Evolutionary conservation across 805 yeast genomes (phyloP), one percentile per base, ranked within the genome.

Genomic region (Ogataea sp.): DNA sequence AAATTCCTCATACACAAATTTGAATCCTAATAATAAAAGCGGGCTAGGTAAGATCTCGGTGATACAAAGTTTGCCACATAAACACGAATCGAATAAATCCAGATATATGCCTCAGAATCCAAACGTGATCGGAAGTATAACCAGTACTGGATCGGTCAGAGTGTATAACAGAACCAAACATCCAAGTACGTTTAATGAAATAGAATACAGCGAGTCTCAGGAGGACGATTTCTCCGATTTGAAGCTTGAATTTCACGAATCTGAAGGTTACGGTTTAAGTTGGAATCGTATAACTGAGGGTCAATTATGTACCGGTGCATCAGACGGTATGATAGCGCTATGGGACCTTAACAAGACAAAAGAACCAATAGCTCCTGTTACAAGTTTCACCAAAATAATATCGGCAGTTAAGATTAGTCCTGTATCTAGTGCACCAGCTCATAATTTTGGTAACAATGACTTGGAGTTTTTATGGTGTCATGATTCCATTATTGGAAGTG

Each of bases 111-210:
- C 96, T 0, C 90, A 83, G 48, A 89, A 89, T 51, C 93, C 93
- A 2, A 93, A 88, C 51, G 52, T 89, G 5, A 68, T 89, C 5
- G 86, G 89, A 2, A 73, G 87, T 16, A 75, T 79, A 9, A 76
- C 83, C 32, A 75, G 81, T 32, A 56, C 62, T 25, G 96, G 96
- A 1, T 64, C 71, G 13, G 65, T 81, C 11, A 75, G 70, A 38
- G 61, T 89, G 4, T 85, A 80, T 58, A 95, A 89, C 57, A 69
- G 93, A 48, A 88, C 97, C 0, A 87, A 85, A 55, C 95, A 86
- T 56, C 70, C 87, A 13, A 59, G 56, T 37, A 52, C 44, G 26
- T 58, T 43, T 32, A 40, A 39, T 4, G 82, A 83, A 40, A 43
- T 34, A 29, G 41, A 34, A 17, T 18, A 20, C 33, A 35, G 26